Evolutionary conservation across 148 eudicot genomes (phyloP), one percentile per base, ranked within the genome.

Genomic region (Heliamphora exappendiculata): DNA sequence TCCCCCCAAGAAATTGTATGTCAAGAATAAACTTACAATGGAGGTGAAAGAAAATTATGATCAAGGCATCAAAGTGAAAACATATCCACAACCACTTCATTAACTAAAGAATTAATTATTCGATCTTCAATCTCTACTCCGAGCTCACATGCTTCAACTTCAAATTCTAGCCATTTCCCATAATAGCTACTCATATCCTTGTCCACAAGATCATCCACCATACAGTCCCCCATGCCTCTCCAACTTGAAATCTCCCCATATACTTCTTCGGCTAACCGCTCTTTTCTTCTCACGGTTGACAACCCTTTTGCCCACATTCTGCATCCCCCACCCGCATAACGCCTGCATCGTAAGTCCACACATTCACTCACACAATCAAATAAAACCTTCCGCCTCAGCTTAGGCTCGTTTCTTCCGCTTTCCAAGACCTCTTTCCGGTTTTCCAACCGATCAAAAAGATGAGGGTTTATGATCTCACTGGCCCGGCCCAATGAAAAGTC

Each of bases 201-300:
- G 80, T 93, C 97, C n/a, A 93, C 92, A 28, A 93, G 89, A 68
- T 93, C 98, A 75, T 96, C 99, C 58, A 96, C 98, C 93, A 84
- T 91, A 71, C 81, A 73, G 33, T 90, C 87, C 67, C 87, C 85
- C 85, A 91, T 80, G 69, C 82, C 80, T 81, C 82, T 84, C 94
- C 93, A 93, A 16, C 78, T 80, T 1, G 84, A 76, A 54, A 93
- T 88, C 76, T 91, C 97, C 79, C 78, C 87, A 75, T 81, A 84
- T 22, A 96, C 82, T 82, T 91, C 97, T 78, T 88, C 87, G 33
- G 92, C 93, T 59, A 96, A 37, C 75, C 79, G 69, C 0, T 85
- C 91, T 78, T 86, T 88, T 76, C 89, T 84, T 76, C 78, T 88
- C 72, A 91, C 71, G 26, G 85, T 67, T 34, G 86, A 66, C 28